These are phyloP conservation scores for Didymellaceae sp. DNA, from an alignment of 2,329 filamentous ascomycete species.

Conservation along the genomic window DNA sequence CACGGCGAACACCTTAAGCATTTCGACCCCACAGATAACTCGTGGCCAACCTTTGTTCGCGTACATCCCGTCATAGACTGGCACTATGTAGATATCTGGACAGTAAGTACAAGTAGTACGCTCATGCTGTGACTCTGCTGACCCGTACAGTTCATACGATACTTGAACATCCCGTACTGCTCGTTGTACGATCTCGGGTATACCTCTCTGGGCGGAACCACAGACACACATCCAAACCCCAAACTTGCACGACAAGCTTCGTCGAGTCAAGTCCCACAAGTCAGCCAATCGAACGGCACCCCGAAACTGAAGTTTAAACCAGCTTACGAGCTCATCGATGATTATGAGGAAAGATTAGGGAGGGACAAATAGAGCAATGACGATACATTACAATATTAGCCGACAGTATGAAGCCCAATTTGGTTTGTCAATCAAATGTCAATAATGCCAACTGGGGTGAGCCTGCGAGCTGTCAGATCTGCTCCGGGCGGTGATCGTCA, in stretches of 20 bases:
- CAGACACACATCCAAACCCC: constrained; percentile 90
- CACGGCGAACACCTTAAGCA: constrained; percentile 79
- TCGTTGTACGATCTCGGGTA: constrained; percentile 86
- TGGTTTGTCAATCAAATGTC: not conserved
- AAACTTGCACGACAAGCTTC: constrained; percentile 50
- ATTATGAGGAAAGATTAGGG: constrained; percentile 50
- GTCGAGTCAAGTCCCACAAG: constrained; percentile 24
- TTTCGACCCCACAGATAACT: constrained; percentile 86
- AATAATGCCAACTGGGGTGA: too few relatives aligned
- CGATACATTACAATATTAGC: too few relatives aligned
- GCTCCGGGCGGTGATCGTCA: too few relatives aligned
- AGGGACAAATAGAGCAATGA: constrained; percentile 33
- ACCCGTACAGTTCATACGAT: constrained; percentile 71
- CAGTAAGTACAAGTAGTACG: constrained; percentile 63
- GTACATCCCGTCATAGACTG: constrained; percentile 97
- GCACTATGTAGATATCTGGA: constrained; percentile 96
- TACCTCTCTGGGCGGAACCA: constrained; percentile 88
- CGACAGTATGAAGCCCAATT: too few relatives aligned
- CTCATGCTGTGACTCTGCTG: not conserved
- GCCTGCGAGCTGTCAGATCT: not conserved
- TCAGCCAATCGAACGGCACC: constrained; percentile 20
- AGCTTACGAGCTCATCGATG: constrained; percentile 50
- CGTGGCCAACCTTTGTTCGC: constrained; percentile 92
- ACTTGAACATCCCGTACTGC: constrained; percentile 83
- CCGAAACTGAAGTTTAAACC: constrained; percentile 43